Conservation (phyloP, 768 basidiomycete species). For the Termitomyces sp. region DNA sequence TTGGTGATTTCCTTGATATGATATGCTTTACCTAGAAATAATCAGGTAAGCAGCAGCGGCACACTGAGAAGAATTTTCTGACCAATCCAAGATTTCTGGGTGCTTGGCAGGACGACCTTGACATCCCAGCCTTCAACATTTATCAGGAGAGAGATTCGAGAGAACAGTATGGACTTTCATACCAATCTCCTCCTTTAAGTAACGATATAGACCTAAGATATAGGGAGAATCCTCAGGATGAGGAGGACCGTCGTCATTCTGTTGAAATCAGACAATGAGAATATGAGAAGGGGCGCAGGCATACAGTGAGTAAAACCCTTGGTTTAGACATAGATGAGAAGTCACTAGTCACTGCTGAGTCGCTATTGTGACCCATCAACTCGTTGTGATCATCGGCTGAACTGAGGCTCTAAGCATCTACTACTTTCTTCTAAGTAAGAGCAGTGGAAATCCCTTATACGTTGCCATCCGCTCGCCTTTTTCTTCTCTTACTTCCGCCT, state of each 20-base stretch:
- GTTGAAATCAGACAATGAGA: constrained; percentile 2
- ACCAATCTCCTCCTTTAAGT: constrained; percentile 63
- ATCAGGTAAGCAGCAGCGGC: background rate
- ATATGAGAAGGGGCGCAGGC: constrained; percentile 1
- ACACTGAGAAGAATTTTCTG: constrained; percentile 17
- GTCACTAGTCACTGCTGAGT: background rate
- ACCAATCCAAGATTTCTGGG: constrained; percentile 92
- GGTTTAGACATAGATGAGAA: constrained; percentile 22
- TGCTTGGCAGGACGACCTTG: constrained; percentile 74
- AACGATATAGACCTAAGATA: constrained; percentile 65
- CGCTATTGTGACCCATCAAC: constrained; percentile 1
- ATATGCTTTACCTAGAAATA: constrained; percentile 67
- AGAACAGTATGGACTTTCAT: constrained; percentile 2
- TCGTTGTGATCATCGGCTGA: background rate
- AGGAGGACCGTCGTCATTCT: constrained; percentile 90
- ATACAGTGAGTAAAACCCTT: constrained; percentile 42
- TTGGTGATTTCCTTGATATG: constrained; percentile 71
- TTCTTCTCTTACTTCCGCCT: background rate
- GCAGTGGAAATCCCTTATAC: background rate
- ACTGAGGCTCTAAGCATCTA: background rate
- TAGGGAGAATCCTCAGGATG: constrained; percentile 65
- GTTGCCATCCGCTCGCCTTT: background rate
- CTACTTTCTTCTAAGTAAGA: background rate
- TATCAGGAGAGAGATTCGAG: background rate
- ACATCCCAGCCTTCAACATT: constrained; percentile 65